These are phyloP conservation scores for Lotus japonicus DNA, from an alignment of 306 rosid species.

Conservation along the genomic window DNA sequence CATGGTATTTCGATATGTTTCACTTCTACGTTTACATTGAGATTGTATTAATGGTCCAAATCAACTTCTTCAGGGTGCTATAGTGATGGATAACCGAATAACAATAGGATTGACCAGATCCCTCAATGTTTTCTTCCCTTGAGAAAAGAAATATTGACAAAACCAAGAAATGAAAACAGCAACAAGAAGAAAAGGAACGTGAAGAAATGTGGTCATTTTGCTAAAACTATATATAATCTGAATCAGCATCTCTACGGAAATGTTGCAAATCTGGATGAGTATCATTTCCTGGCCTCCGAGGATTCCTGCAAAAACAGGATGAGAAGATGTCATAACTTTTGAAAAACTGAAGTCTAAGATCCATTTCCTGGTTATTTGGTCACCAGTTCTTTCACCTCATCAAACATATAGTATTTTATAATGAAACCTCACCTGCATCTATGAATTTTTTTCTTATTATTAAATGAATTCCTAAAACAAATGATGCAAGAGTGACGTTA, in stretches of 20 bases:
- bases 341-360: neutral
- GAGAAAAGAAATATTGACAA: neutral
- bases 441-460: neutral
- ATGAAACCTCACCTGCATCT: neutral
- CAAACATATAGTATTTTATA: neutral
- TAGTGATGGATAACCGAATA: neutral
- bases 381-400: neutral
- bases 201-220: neutral
- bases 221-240: conserved; percentile 59
- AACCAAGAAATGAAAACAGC: neutral
- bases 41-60: neutral
- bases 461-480: neutral
- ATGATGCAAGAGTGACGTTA: neutral
- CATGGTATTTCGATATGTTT: neutral
- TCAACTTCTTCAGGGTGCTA: neutral
- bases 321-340: neutral
- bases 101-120: neutral
- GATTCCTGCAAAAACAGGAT: conserved; percentile 38
- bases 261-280: conserved; percentile 77
- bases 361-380: neutral
- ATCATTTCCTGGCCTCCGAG: conserved; percentile 51
- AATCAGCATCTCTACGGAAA: conserved; percentile 55
- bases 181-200: neutral
- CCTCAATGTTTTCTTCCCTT: neutral
- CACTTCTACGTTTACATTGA: neutral